These are phyloP conservation scores for Calonectria hawksworthii DNA, from an alignment of 2,329 filamentous ascomycete species.

Conservation along the genomic window DNA sequence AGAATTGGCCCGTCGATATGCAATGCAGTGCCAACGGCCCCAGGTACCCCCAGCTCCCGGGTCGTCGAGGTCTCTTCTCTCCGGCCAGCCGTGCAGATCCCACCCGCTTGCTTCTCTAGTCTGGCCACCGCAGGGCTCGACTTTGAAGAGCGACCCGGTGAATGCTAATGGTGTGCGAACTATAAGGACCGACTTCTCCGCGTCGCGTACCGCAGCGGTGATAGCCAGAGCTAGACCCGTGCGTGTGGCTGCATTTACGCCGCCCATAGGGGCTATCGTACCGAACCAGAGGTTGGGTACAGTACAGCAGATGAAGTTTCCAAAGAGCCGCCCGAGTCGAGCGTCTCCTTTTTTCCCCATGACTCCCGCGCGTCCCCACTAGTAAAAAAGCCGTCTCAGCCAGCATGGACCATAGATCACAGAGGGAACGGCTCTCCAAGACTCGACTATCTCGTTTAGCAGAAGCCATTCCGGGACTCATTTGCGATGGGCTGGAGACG, in stretches of 20 bases:
- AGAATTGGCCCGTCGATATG: conserved; percentile 24
- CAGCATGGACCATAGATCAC: background rate
- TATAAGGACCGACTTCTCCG: conserved; percentile 2
- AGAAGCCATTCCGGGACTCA: conserved; percentile 16
- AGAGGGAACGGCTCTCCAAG: background rate
- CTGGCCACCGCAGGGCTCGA: conserved; percentile 10
- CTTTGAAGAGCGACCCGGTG: background rate
- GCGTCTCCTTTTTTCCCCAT: conserved; percentile 27
- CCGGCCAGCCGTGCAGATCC: conserved; percentile 29
- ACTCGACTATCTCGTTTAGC: conserved; percentile 18
- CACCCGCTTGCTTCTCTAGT: conserved; percentile 9
- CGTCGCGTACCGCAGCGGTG: background rate
- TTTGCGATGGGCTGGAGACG: background rate
- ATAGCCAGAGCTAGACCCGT: conserved; percentile 11
- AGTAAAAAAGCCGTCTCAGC: conserved; percentile 16
- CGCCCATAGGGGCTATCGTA: background rate
- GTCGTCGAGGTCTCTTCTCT: conserved; percentile 15
- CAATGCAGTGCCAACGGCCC: conserved; percentile 34
- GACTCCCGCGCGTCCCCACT: conserved; percentile 18
- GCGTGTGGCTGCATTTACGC: conserved; percentile 11
- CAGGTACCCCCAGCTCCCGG: conserved; percentile 29
- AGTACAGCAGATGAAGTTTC: background rate
- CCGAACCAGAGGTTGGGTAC: conserved; percentile 3
- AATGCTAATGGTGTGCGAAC: conserved; percentile 11
- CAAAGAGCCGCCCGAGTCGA: conserved; percentile 19